A percentile compares a stretch with the other conserved stretches of the same genome.
Conservation (phyloP, 2,329 filamentous ascomycete genomes). For the Knoxdaviesia proteae region DNA sequence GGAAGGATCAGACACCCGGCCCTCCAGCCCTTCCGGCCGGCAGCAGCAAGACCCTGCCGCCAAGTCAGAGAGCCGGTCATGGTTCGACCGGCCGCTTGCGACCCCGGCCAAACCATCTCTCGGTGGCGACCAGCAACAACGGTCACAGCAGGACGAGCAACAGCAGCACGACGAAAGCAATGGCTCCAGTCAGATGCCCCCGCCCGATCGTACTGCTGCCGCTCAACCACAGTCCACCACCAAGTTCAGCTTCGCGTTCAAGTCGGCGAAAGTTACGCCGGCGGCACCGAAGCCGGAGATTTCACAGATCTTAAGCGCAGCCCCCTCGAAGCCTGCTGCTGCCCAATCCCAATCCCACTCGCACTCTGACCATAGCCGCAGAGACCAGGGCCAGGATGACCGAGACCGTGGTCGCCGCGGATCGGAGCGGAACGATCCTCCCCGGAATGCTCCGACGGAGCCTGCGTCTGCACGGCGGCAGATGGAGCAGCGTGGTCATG, state of each 20-base stretch:
- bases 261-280: slow-evolving; percentile 41
- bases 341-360: neutral
- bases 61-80: neutral
- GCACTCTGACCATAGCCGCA: slow-evolving; percentile 4
- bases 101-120: neutral
- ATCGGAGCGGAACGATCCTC: slow-evolving; percentile 16
- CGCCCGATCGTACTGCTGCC: slow-evolving; percentile 20
- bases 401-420: slow-evolving; percentile 15
- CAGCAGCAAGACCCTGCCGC: slow-evolving; percentile 4
- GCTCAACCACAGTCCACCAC: slow-evolving; percentile 9
- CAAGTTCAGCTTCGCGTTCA: slow-evolving; percentile 90
- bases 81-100: slow-evolving; percentile 6
- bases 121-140: too few species aligned
- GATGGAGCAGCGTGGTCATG: neutral
- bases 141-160: slow-evolving; percentile 15
- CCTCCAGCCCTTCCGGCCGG: slow-evolving; percentile 8
- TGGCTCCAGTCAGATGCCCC: slow-evolving; percentile 22
- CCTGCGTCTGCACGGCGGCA: slow-evolving; percentile 23
- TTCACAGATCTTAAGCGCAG: slow-evolving; percentile 46
- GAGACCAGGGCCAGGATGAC: slow-evolving; percentile 10
- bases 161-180: slow-evolving; percentile 20
- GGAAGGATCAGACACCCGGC: too few species aligned
- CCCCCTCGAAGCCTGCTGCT: slow-evolving; percentile 18
- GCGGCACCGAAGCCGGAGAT: slow-evolving; percentile 43
- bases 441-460: slow-evolving; percentile 29